These are phyloP conservation scores for Xylaria castorea DNA, from an alignment of 495 filamentous ascomycete genomes.

Conservation along the genomic window DNA sequence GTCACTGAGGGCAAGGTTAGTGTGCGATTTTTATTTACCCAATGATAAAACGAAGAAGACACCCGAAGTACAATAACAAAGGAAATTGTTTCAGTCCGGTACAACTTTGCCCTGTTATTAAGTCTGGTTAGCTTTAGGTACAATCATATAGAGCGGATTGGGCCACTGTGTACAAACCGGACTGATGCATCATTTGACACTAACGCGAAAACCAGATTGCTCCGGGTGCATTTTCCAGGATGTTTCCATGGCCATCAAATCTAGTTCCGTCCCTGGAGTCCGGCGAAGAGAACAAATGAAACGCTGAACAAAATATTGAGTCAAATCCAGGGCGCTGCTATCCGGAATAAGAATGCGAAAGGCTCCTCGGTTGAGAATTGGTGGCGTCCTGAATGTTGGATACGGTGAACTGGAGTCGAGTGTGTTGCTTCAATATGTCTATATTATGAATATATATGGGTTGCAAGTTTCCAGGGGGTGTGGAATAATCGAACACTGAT, in stretches of 20 bases:
- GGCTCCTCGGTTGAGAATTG: not conserved
- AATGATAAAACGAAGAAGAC: constrained; percentile 41
- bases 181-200: constrained; percentile 35
- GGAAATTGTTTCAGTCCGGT: constrained; percentile 46
- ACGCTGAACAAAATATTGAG: constrained; percentile 29
- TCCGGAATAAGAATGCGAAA: constrained; percentile 8
- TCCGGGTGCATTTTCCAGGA: constrained; percentile 5
- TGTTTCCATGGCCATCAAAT: constrained; percentile 23
- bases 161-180: constrained; percentile 47
- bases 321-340: constrained; percentile 26
- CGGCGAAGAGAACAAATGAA: constrained; percentile 28
- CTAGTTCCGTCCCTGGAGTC: not conserved
- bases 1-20: constrained; percentile 59
- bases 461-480: not conserved
- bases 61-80: constrained; percentile 41
- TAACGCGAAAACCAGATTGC: constrained; percentile 11
- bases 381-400: constrained; percentile 7
- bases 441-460: not conserved
- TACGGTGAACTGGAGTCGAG: not conserved
- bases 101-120: constrained; percentile 57
- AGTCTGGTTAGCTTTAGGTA: constrained; percentile 40
- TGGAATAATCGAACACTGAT: not conserved
- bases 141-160: constrained; percentile 23
- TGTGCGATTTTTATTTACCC: constrained; percentile 53
- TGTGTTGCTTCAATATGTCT: not conserved